These are phyloP conservation scores for Hansenula sp. DNA, from an alignment of 1,139 yeast species.

Conservation along the genomic window DNA sequence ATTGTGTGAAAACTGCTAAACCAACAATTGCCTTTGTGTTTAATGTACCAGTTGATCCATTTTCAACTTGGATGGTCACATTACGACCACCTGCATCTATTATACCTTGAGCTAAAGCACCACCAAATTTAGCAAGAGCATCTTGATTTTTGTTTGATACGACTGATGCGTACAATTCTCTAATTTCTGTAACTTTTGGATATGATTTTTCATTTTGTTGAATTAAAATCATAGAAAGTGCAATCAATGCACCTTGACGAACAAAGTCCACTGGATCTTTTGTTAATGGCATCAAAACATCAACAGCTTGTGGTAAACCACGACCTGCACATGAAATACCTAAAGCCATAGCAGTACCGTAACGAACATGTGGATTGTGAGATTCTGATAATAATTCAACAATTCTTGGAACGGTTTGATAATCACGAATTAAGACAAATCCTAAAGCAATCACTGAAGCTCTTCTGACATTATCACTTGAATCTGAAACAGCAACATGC, in stretches of 20 bases:
- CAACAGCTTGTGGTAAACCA: conserved; percentile 83
- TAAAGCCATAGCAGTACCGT: conserved; percentile 96
- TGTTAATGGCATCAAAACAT: conserved; percentile 86
- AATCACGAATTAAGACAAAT: conserved; percentile 84
- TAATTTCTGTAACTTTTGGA: conserved; percentile 76
- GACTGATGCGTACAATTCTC: conserved; percentile 69
- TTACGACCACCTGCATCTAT: conserved; percentile 99
- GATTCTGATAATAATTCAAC: conserved; percentile 91
- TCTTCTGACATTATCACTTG: conserved; percentile 94
- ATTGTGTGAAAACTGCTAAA: conserved; percentile 81
- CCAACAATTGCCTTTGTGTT: conserved; percentile 93
- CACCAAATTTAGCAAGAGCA: conserved; percentile 96
- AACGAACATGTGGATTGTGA: conserved; percentile 96
- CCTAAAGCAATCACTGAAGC: conserved; percentile 95
- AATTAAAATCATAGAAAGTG: conserved; percentile 85
- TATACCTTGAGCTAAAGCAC: conserved; percentile 95
- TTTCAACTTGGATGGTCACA: conserved; percentile 89
- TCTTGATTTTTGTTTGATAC: conserved; percentile 89
- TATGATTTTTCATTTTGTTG: conserved; percentile 87
- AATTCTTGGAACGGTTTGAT: conserved; percentile 91
- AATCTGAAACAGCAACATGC: conserved; percentile 95
- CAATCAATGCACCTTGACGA: conserved; percentile 95
- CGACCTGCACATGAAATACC: conserved; percentile 98
- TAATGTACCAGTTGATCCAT: conserved; percentile 84
- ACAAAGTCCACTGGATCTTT: conserved; percentile 96